phyloP scores from a whole-genome alignment of 129 eudicot genomes.

The Lactuca sativa region DNA sequence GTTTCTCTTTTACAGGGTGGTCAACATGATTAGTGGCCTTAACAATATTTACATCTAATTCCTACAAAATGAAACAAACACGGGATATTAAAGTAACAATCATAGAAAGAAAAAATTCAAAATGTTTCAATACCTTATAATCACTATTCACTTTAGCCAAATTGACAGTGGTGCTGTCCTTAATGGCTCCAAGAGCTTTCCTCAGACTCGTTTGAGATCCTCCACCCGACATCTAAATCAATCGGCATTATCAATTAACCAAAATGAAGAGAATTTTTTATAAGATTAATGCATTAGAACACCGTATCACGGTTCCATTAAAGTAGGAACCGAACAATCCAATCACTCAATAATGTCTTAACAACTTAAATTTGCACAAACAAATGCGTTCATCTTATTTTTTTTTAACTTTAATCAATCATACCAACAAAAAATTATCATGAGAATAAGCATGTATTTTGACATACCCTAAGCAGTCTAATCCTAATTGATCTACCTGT shows the following conservation, averaged over 20 bases:
- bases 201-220: slow-evolving; percentile 73
- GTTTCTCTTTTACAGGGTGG: too few species aligned
- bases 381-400: not conserved
- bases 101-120: too few species aligned
- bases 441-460: not conserved
- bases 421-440: slow-evolving; percentile 9
- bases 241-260: not conserved
- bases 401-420: not conserved
- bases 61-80: too few species aligned
- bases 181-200: slow-evolving; percentile 80
- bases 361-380: not conserved
- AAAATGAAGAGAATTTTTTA: too few species aligned
- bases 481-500: too few species aligned
- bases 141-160: slow-evolving; percentile 85
- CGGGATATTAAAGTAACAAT: too few species aligned
- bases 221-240: slow-evolving; percentile 54
- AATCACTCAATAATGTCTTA: too few species aligned
- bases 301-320: too few species aligned
- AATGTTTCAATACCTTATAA: too few species aligned
- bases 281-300: too few species aligned
- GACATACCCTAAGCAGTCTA: slow-evolving; percentile 44
- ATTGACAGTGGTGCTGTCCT: slow-evolving; percentile 83
- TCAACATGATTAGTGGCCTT: too few species aligned
- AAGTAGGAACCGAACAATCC: not conserved
- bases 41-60: too few species aligned